A percentile compares a stretch with the other conserved stretches of the same genome.
phyloP scores from a whole-genome alignment of 2,329 filamentous ascomycete species.

The Sarocladium oryzae region DNA sequence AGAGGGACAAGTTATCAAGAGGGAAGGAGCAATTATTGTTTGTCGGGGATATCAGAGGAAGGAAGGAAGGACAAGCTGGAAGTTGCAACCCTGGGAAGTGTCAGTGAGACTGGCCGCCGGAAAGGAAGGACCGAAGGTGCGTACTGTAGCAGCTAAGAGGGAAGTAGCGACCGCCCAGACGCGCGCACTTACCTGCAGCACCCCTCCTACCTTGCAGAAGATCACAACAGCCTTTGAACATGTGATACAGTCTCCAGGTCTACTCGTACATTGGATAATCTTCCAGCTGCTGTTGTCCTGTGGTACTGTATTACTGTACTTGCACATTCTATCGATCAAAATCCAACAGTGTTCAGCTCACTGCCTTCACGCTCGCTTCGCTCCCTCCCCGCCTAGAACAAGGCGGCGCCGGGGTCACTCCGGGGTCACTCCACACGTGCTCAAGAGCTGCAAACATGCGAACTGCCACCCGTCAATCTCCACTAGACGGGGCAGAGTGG shows the following conservation, averaged over 20 bases:
- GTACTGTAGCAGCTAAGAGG: not conserved
- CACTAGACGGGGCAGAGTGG: not conserved
- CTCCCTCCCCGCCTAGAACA: too few relatives aligned
- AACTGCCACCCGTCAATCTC: constrained; percentile 4
- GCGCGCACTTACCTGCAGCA: too few relatives aligned
- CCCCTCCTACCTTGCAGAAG: too few relatives aligned
- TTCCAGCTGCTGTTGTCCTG: not conserved
- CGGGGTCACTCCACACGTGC: constrained; percentile 6
- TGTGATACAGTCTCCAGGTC: constrained; percentile 3
- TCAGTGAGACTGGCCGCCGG: not conserved
- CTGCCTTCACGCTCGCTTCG: too few relatives aligned
- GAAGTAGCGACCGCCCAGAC: too few relatives aligned
- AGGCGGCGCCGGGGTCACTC: constrained; percentile 7
- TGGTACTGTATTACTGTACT: too few relatives aligned
- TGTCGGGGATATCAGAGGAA: not conserved
- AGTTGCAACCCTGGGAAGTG: not conserved
- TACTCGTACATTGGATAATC: too few relatives aligned
- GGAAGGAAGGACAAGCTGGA: not conserved
- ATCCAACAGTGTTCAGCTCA: too few relatives aligned
- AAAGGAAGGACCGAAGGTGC: not conserved
- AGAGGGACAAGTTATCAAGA: not conserved
- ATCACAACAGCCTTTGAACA: not conserved
- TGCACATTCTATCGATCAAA: too few relatives aligned
- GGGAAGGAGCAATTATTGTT: not conserved
- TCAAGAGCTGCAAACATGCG: constrained; percentile 7